Evolutionary conservation across 2,329 filamentous ascomycete species (phyloP).

Genomic region (Emericellopsis cladophorae): DNA sequence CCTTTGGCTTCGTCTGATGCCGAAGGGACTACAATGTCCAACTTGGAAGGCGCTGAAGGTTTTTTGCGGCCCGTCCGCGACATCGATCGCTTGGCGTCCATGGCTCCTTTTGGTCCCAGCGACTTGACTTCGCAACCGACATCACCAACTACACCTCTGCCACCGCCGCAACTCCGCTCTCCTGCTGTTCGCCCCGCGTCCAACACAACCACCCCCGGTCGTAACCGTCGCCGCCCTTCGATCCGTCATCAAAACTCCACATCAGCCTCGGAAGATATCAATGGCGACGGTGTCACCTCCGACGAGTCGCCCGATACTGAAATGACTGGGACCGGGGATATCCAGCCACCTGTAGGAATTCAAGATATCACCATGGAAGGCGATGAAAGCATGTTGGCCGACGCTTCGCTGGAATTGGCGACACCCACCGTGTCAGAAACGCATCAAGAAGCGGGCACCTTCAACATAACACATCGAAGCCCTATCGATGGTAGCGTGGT

Average conservation of each 20-base stretch:
- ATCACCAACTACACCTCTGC: slow-evolving; percentile 75
- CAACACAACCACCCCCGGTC: slow-evolving; percentile 35
- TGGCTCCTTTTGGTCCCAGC: slow-evolving; percentile 56
- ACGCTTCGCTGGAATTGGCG: slow-evolving; percentile 59
- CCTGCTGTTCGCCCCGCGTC: slow-evolving; percentile 41
- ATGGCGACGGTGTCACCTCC: slow-evolving; percentile 70
- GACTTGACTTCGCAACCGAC: slow-evolving; percentile 79
- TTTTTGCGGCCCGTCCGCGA: slow-evolving; percentile 76
- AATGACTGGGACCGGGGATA: slow-evolving; percentile 60
- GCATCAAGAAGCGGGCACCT: slow-evolving; percentile 71
- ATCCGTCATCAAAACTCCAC: slow-evolving; percentile 86
- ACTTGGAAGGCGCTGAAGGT: slow-evolving; percentile 56
- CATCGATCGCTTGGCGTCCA: slow-evolving; percentile 70
- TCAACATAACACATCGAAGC: slow-evolving; percentile 84
- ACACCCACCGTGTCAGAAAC: slow-evolving; percentile 71
- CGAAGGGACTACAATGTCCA: slow-evolving; percentile 42
- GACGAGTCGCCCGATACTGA: slow-evolving; percentile 66
- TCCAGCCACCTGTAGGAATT: slow-evolving; percentile 73
- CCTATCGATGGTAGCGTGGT: slow-evolving; percentile 76
- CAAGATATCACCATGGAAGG: slow-evolving; percentile 73
- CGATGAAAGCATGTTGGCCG: slow-evolving; percentile 65
- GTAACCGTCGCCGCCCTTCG: slow-evolving; percentile 61
- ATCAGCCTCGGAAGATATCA: slow-evolving; percentile 78
- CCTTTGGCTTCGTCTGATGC: slow-evolving; percentile 51
- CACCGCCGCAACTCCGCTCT: slow-evolving; percentile 46